A percentile compares a stretch with the other conserved stretches of the same genome.
These are phyloP conservation scores for Zhuliangozyma blackwelliae DNA, from an alignment of 1,139 yeast genomes.

Conservation along the genomic window DNA sequence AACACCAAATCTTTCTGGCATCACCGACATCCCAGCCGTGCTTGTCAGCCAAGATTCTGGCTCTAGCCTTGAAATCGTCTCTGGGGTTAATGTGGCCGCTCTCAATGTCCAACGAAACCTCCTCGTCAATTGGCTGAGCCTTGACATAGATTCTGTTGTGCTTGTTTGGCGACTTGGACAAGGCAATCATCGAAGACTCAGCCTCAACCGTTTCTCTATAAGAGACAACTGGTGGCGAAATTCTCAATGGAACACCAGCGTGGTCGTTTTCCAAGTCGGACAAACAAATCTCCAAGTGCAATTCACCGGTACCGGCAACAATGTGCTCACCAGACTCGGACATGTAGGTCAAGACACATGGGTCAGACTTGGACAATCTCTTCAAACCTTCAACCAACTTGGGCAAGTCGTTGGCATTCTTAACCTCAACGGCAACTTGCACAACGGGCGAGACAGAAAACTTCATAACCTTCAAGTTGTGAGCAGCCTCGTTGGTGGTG, in stretches of 20 bases:
- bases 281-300: conserved; percentile 98
- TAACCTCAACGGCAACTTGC: conserved; percentile 98
- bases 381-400: conserved; percentile 99
- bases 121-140: conserved; percentile 96
- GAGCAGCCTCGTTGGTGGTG: conserved; percentile 94
- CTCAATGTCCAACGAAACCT: conserved; percentile 90
- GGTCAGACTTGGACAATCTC: conserved; percentile 99
- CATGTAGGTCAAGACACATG: conserved; percentile 90
- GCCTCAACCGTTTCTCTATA: conserved; percentile 98
- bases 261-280: conserved; percentile 96
- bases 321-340: conserved; percentile 98
- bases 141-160: conserved; percentile 99
- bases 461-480: conserved; percentile 99
- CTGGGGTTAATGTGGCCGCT: conserved; percentile 86
- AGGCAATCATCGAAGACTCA: conserved; percentile 92
- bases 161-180: conserved; percentile 99
- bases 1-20: conserved; percentile 99
- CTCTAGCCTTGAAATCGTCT: conserved; percentile 99
- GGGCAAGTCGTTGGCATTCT: conserved; percentile 99
- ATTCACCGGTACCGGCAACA: conserved; percentile 99
- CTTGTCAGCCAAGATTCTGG: conserved; percentile 98
- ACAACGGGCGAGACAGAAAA: conserved; percentile 99
- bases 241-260: conserved; percentile 98
- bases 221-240: conserved; percentile 96
- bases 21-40: conserved; percentile 99